Percentiles rank a stretch among this genome's conserved stretches.
phyloP scores from a whole-genome alignment of 2,329 filamentous ascomycete species.

The Diaporthe batatas region DNA sequence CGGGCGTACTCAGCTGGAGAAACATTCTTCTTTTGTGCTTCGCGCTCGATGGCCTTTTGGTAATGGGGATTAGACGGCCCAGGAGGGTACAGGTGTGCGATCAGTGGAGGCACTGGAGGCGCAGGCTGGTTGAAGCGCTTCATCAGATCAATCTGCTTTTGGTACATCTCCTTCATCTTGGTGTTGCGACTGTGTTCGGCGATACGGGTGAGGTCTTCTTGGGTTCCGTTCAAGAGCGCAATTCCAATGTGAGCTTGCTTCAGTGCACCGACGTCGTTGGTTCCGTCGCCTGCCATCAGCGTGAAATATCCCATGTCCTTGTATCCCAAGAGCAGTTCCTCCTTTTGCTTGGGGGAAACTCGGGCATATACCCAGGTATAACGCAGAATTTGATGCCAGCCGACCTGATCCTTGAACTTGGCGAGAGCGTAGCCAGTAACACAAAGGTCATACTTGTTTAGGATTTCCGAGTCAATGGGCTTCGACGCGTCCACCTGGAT shows the following conservation, averaged over 20 bases:
- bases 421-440: conserved; percentile 94
- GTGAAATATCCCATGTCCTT: conserved; percentile 98
- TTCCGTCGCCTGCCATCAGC: conserved; percentile 98
- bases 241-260: conserved; percentile 99
- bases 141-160: conserved; percentile 95
- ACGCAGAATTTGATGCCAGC: conserved; percentile 82
- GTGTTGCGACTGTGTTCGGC: conserved; percentile 93
- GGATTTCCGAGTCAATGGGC: conserved; percentile 83
- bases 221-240: conserved; percentile 93
- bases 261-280: conserved; percentile 96
- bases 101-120: conserved; percentile 91
- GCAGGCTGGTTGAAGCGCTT: conserved; percentile 92
- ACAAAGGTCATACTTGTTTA: conserved; percentile 91
- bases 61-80: conserved; percentile 95
- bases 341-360: conserved; percentile 98
- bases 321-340: conserved; percentile 95
- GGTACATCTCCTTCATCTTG: conserved; percentile 98
- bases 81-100: conserved; percentile 94
- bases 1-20: conserved; percentile 70
- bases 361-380: conserved; percentile 98
- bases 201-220: conserved; percentile 90
- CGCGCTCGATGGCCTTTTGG: conserved; percentile 88
- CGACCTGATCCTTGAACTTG: conserved; percentile 86
- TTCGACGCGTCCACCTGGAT: conserved; percentile 88
- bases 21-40: conserved; percentile 83